Percentiles rank a stretch among this genome's conserved stretches.
Evolutionary conservation across 495 filamentous ascomycete species (phyloP).

Genomic region (Penicillium cosmopolitanum): DNA sequence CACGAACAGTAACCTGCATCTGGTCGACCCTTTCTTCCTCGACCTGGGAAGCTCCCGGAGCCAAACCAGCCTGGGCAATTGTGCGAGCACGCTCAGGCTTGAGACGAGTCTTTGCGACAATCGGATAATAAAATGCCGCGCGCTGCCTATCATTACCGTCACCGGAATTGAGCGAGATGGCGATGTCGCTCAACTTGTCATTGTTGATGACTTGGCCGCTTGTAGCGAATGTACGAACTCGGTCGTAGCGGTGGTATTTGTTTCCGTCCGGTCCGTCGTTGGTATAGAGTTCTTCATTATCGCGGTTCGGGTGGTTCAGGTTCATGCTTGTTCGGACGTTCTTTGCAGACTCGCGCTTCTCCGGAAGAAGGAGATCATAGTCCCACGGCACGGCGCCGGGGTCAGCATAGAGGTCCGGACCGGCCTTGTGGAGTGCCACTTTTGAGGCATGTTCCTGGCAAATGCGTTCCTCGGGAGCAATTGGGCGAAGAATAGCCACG

Average conservation of each 20-base stretch:
- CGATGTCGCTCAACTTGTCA: slow-evolving; percentile 59
- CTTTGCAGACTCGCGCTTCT: slow-evolving; percentile 55
- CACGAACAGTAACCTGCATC: slow-evolving; percentile 56
- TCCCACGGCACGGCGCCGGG: slow-evolving; percentile 66
- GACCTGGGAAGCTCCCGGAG: slow-evolving; percentile 37
- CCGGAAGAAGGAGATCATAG: slow-evolving; percentile 80
- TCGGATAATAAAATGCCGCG: slow-evolving; percentile 89
- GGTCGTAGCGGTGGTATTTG: slow-evolving; percentile 71
- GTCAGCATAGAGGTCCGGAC: slow-evolving; percentile 62
- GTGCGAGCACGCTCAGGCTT: slow-evolving; percentile 60
- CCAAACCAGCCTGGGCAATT: slow-evolving; percentile 50
- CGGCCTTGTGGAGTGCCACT: slow-evolving; percentile 61
- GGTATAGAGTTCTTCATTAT: slow-evolving; percentile 70
- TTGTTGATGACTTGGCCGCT: slow-evolving; percentile 64
- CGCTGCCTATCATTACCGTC: slow-evolving; percentile 52
- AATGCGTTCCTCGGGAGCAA: slow-evolving; percentile 52
- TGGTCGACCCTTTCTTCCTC: slow-evolving; percentile 55
- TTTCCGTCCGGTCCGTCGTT: slow-evolving; percentile 46
- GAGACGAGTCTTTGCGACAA: slow-evolving; percentile 69
- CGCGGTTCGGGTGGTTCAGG: slow-evolving; percentile 66
- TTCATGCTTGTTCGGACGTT: slow-evolving; percentile 76
- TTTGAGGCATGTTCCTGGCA: slow-evolving; percentile 53
- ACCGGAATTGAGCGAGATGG: slow-evolving; percentile 56
- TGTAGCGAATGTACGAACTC: slow-evolving; percentile 83
- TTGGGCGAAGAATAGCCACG: slow-evolving; percentile 74